Evolutionary conservation across 495 filamentous ascomycete species (phyloP).

Genomic region (Melanomma pulvis-pyrius): DNA sequence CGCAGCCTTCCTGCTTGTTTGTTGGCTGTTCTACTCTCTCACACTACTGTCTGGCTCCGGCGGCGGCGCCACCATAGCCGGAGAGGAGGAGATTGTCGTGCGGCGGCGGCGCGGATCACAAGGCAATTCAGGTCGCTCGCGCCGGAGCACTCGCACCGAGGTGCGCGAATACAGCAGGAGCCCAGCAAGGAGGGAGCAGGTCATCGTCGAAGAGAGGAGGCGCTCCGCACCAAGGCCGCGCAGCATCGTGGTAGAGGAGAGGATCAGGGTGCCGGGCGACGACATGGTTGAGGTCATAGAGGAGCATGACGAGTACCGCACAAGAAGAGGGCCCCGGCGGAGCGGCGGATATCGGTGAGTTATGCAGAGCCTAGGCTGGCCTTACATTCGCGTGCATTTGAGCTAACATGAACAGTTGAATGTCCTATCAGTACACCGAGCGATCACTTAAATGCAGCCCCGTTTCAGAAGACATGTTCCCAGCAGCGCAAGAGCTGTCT

Average conservation of each 20-base stretch:
- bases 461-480: too few relatives aligned
- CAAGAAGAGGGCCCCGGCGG: slow-evolving; percentile 39
- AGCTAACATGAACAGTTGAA: too few relatives aligned
- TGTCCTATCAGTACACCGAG: too few relatives aligned
- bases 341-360: slow-evolving; percentile 43
- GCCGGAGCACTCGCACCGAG: slow-evolving; percentile 39
- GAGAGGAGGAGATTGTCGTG: slow-evolving; percentile 39
- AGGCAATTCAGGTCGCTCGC: slow-evolving; percentile 27
- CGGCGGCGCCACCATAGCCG: slow-evolving; percentile 16
- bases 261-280: slow-evolving; percentile 46
- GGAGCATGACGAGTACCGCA: slow-evolving; percentile 43
- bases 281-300: slow-evolving; percentile 51
- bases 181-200: slow-evolving; percentile 27
- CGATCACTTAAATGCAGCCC: too few relatives aligned
- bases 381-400: too few relatives aligned
- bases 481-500: too few relatives aligned
- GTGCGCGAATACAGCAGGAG: slow-evolving; percentile 42
- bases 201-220: slow-evolving; percentile 39
- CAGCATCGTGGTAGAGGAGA: slow-evolving; percentile 45
- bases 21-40: slow-evolving; percentile 66
- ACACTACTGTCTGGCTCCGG: slow-evolving; percentile 9
- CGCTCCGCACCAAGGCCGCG: slow-evolving; percentile 34
- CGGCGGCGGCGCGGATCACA: slow-evolving; percentile 27
- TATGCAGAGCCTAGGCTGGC: too few relatives aligned
- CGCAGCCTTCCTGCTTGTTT: slow-evolving; percentile 75